Conservation (phyloP, 2,329 filamentous ascomycete species). For the Penicillium sp. region DNA sequence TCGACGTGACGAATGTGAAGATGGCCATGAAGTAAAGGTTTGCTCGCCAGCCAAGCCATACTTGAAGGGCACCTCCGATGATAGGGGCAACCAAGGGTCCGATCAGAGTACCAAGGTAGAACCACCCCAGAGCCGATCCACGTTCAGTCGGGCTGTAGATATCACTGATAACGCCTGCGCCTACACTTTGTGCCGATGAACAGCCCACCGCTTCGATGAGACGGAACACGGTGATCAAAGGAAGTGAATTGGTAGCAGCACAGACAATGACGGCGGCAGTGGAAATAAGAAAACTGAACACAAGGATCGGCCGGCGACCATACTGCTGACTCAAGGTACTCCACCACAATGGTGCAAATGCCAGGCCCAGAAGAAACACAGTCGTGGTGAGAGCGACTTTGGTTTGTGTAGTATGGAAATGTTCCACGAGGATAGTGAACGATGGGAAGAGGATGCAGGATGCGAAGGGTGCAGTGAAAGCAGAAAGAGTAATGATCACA, state of each 20-base stretch:
- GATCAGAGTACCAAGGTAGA: conserved; percentile 44
- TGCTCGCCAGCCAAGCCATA: conserved; percentile 40
- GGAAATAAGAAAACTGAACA: conserved; percentile 40
- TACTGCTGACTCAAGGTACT: conserved; percentile 40
- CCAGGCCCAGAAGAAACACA: conserved; percentile 41
- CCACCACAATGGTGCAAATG: conserved; percentile 47
- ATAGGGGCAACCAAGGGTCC: conserved; percentile 43
- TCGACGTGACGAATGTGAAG: conserved; percentile 34
- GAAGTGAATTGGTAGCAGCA: conserved; percentile 38
- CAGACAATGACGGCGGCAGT: conserved; percentile 39
- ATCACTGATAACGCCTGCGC: conserved; percentile 45
- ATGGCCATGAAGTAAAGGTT: conserved; percentile 43
- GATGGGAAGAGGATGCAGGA: conserved; percentile 5
- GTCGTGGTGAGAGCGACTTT: conserved; percentile 42
- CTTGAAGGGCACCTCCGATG: conserved; percentile 40
- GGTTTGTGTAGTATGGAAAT: conserved; percentile 35
- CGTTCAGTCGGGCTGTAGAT: conserved; percentile 42
- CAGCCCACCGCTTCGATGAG: conserved; percentile 42
- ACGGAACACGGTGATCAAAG: conserved; percentile 44
- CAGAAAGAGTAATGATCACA: not conserved
- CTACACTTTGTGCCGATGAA: conserved; percentile 44
- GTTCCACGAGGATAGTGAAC: conserved; percentile 32
- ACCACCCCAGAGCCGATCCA: conserved; percentile 43
- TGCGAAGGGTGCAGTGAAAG: conserved; percentile 3
- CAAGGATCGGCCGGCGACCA: conserved; percentile 41